These are phyloP conservation scores for Gossypium arboreum DNA, from an alignment of 345 rosid species.

Conservation along the genomic window DNA sequence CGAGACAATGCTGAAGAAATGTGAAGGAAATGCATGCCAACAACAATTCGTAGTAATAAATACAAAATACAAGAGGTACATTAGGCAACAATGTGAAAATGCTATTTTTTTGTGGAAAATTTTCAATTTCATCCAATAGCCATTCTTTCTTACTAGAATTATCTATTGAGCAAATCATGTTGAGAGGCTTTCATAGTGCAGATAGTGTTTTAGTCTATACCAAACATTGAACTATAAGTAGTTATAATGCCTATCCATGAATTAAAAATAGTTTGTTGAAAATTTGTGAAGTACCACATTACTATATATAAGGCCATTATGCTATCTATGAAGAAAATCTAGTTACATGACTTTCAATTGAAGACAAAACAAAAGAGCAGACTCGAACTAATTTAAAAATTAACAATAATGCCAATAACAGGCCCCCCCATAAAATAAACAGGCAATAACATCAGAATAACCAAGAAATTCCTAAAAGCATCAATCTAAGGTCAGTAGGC, in stretches of 20 bases:
- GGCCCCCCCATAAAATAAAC: background rate
- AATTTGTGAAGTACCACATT: background rate
- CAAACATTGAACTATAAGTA: background rate
- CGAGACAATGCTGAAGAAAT: slow-evolving; percentile 55
- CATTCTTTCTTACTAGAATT: background rate
- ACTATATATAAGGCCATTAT: background rate
- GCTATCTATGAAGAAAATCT: background rate
- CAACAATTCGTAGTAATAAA: background rate
- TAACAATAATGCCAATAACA: background rate
- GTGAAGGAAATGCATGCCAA: slow-evolving; percentile 23
- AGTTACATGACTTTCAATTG: background rate
- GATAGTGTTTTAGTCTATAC: background rate
- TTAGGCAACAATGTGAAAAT: background rate
- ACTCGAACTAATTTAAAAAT: background rate
- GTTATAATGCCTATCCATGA: background rate
- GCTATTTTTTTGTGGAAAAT: background rate
- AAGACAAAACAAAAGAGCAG: background rate
- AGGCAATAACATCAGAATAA: background rate
- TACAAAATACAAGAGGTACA: background rate
- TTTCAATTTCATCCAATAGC: background rate
- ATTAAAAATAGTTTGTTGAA: background rate
- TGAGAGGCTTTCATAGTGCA: background rate
- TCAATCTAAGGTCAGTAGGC: background rate
- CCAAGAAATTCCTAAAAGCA: background rate
- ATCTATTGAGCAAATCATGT: background rate